Evolutionary conservation across 805 yeast genomes (phyloP).

Genomic region (Hanseniaspora nectarophila): DNA sequence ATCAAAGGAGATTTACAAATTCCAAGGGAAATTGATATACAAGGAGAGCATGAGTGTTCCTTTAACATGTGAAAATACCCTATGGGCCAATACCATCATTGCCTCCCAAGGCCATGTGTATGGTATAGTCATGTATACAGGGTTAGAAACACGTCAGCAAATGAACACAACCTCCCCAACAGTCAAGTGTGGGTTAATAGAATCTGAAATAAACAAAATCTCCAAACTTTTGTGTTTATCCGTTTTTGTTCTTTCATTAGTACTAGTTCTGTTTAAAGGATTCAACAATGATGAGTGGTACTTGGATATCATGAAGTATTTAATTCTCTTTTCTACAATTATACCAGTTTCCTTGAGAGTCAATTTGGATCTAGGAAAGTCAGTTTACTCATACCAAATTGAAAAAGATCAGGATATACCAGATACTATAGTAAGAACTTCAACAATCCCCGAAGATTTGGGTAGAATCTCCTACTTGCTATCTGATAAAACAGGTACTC

Average conservation of each 20-base stretch:
- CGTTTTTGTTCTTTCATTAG: constrained; percentile 66
- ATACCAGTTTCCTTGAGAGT: constrained; percentile 94
- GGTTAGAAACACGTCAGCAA: constrained; percentile 85
- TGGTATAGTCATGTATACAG: constrained; percentile 83
- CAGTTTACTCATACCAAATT: constrained; percentile 90
- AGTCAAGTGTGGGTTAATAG: constrained; percentile 80
- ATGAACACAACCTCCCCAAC: constrained; percentile 82
- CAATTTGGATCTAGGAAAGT: constrained; percentile 85
- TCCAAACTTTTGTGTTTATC: constrained; percentile 81
- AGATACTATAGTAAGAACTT: constrained; percentile 85
- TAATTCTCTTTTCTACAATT: constrained; percentile 85
- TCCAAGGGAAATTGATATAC: constrained; percentile 59
- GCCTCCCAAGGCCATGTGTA: constrained; percentile 80
- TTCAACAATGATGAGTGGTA: constrained; percentile 63
- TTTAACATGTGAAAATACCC: constrained; percentile 73
- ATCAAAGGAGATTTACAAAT: constrained; percentile 66
- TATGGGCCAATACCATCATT: constrained; percentile 96
- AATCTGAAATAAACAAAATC: constrained; percentile 75
- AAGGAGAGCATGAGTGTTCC: constrained; percentile 48
- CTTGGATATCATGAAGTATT: constrained; percentile 76
- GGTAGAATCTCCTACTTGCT: constrained; percentile 89
- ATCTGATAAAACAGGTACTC: constrained; percentile 92
- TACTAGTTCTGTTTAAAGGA: constrained; percentile 71
- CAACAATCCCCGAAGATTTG: constrained; percentile 94
- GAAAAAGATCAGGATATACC: constrained; percentile 75